Conservation (phyloP, 208 protist species). For the Leishmania tarentolae region DNA sequence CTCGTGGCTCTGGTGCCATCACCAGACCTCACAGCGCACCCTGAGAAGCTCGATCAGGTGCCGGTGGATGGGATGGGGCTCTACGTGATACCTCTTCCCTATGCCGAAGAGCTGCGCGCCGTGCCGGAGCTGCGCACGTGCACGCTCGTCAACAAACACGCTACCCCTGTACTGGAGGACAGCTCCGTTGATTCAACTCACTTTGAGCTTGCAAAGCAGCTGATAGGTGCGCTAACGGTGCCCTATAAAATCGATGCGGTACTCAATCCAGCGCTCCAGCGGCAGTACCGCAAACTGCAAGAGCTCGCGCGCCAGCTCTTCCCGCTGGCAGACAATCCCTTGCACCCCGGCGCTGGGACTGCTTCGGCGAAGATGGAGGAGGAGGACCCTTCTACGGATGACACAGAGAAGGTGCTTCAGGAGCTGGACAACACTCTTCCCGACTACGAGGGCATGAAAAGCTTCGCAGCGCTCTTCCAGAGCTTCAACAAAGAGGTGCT, state of each 20-base stretch:
- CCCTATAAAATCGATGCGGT: slow-evolving; percentile 58
- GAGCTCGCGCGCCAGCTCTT: slow-evolving; percentile 36
- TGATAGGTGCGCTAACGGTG: slow-evolving; percentile 61
- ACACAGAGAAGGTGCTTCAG: neutral
- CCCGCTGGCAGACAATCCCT: neutral
- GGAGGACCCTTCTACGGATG: neutral
- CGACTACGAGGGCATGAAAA: slow-evolving; percentile 49
- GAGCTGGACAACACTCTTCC: slow-evolving; percentile 49
- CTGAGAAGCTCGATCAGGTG: slow-evolving; percentile 16
- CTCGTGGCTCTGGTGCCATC: slow-evolving; percentile 83
- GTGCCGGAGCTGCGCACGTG: slow-evolving; percentile 34
- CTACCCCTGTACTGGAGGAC: slow-evolving; percentile 12
- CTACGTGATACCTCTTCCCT: slow-evolving; percentile 82
- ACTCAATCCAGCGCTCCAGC: slow-evolving; percentile 79
- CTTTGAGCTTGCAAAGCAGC: slow-evolving; percentile 42
- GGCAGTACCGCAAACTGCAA: slow-evolving; percentile 55
- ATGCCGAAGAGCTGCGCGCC: slow-evolving; percentile 74
- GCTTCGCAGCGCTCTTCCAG: slow-evolving; percentile 42
- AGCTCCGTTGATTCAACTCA: slow-evolving; percentile 19
- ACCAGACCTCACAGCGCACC: slow-evolving; percentile 18
- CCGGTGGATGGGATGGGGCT: slow-evolving; percentile 74
- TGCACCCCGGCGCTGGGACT: neutral
- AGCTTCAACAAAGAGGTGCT: slow-evolving; percentile 61
- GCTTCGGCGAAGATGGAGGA: neutral
- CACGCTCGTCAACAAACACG: neutral